These are phyloP conservation scores for Cucumis cinereus DNA, from an alignment of 306 rosid species.

Conservation along the genomic window DNA sequence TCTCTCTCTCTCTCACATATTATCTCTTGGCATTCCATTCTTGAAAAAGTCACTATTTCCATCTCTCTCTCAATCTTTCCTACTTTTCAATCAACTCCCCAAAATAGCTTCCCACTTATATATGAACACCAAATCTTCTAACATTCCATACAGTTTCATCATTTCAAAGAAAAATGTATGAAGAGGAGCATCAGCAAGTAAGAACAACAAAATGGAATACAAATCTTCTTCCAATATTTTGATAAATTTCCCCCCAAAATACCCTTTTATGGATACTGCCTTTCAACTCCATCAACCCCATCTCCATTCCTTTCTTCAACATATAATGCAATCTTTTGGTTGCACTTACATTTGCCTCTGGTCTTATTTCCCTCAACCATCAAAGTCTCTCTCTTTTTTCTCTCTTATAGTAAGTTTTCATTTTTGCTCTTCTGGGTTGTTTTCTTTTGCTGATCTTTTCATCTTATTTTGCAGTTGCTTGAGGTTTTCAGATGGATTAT, in stretches of 20 bases:
- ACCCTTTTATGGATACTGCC: slow-evolving; percentile 35
- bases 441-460: not conserved
- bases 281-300: slow-evolving; percentile 28
- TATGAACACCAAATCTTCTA: not conserved
- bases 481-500: slow-evolving; percentile 51
- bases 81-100: not conserved
- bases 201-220: too few species aligned
- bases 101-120: not conserved
- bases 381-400: slow-evolving; percentile 29
- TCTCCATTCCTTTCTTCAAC: slow-evolving; percentile 30
- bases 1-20: not conserved
- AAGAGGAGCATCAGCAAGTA: not conserved
- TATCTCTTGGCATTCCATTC: not conserved
- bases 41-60: not conserved
- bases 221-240: too few species aligned
- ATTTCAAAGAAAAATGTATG: not conserved
- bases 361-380: slow-evolving; percentile 29
- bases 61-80: not conserved
- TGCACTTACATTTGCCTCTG: slow-evolving; percentile 73
- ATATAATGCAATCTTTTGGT: slow-evolving; percentile 34
- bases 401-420: not conserved
- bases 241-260: not conserved
- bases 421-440: not conserved
- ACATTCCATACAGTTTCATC: not conserved
- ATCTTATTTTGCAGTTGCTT: slow-evolving; percentile 28